Conservation (phyloP, 106 monocot genomes). For the Phalaenopsis equestris region DNA sequence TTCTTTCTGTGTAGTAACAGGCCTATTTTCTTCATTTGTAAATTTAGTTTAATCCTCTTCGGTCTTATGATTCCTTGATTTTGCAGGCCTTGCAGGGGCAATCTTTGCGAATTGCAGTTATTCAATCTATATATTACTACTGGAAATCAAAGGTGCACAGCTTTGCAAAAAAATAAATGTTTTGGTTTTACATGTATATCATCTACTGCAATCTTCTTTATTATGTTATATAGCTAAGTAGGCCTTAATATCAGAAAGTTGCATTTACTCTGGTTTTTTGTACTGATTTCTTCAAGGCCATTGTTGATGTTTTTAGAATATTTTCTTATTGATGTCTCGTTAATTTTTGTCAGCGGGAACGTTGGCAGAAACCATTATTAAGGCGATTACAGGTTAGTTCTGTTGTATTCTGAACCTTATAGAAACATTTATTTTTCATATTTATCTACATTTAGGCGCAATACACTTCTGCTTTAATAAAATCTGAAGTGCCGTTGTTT, state of each 20-base stretch:
- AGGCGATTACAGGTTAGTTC: slow-evolving; percentile 80
- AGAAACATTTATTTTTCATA: background rate
- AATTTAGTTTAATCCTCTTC: background rate
- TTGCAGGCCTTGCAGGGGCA: slow-evolving; percentile 40
- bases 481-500: background rate
- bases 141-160: slow-evolving; percentile 53
- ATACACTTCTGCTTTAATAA: background rate
- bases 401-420: slow-evolving; percentile 7
- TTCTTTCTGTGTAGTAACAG: background rate
- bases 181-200: background rate
- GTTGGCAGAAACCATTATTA: slow-evolving; percentile 95
- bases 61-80: slow-evolving; percentile 4
- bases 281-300: background rate
- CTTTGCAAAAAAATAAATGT: background rate
- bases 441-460: background rate
- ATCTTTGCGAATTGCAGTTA: slow-evolving; percentile 27
- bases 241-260: background rate
- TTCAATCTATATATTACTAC: slow-evolving; percentile 53
- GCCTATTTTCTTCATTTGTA: background rate
- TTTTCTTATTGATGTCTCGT: slow-evolving; percentile 23
- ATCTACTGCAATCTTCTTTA: background rate
- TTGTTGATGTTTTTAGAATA: slow-evolving; percentile 6
- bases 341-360: slow-evolving; percentile 62
- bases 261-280: background rate
- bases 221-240: background rate